Base-by-base conservation (phyloP, 116 monocot species). In the Zostera marina region DNA sequence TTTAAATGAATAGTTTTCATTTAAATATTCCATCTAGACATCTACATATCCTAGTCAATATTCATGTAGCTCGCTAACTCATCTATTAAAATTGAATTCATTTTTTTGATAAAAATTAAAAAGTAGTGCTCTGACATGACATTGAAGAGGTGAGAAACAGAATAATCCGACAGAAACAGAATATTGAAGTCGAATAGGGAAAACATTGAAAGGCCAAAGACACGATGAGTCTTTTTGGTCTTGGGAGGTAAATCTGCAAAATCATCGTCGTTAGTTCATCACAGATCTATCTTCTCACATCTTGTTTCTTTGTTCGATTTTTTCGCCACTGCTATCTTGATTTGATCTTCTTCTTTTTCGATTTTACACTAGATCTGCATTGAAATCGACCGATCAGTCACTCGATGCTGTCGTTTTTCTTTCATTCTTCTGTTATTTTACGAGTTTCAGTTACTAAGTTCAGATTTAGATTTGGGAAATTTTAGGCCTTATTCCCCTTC, bases 221-320 rank as follows among this genome's bases (percentile, higher is more conserved):
- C n/a, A 40, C 55, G 52, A 68, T 68, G 67, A 68, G 67, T 48
- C 52, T 68, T 13, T 68, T 68, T 32, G 67, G 67, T 23, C 67
- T 68, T 52, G 67, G 67, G 42, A 68, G 67, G 67, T 68, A 44
- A 57, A 12, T 41, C 23, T 14, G 4, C n/a, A n/a, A n/a, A 41
- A 32, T 41, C 58, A 40, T 32, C 13, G 6, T 16, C 40, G 41
- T 4, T 41, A 10, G 9, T 54, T 54, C 4, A 24, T 10, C 32
- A 32, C 32, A 32, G 32, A 32, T 32, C 32, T 32, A 32, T 32
- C 32, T 32, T 32, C 32, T 32, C 5, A 0, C 2, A 3, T 32
- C 32, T 22, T 54, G 22, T 54, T 22, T 54, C 24, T 0, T 22
- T 24, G 54, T 1, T 8, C 25, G 54, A 11, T 22, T 8, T 11